These are phyloP conservation scores for Monilinia laxa DNA, from an alignment of 2,329 filamentous ascomycete species.

Conservation along the genomic window DNA sequence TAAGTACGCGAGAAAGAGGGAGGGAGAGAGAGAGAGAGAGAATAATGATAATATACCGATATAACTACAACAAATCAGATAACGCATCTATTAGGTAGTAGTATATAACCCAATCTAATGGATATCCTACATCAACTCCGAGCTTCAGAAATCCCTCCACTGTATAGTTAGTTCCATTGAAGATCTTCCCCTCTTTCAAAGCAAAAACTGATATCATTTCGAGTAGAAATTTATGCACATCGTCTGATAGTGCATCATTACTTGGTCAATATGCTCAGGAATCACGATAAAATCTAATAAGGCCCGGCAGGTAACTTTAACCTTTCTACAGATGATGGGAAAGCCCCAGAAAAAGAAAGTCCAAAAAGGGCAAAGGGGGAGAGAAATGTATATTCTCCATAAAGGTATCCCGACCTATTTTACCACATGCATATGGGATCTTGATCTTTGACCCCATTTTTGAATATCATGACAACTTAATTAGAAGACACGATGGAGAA, in stretches of 20 bases:
- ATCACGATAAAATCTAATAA: background rate
- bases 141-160: no score
- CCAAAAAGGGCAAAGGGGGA: no score
- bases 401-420: no score
- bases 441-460: no score
- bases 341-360: background rate
- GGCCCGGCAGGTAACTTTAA: background rate
- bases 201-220: background rate
- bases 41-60: no score
- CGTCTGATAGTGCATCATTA: background rate
- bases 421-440: no score
- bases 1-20: no score
- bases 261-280: background rate
- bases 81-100: background rate
- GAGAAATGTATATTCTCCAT: no score
- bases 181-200: slow-evolving; percentile 3
- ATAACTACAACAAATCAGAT: no score
- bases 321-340: background rate
- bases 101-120: background rate
- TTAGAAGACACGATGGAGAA: no score
- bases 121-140: background rate
- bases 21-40: no score
- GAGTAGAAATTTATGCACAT: background rate
- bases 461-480: no score
- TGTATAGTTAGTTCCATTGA: background rate